Percentiles rank a stretch among this genome's conserved stretches.
Conservation (phyloP, 768 basidiomycete species). For the Phaffia australis region DNA sequence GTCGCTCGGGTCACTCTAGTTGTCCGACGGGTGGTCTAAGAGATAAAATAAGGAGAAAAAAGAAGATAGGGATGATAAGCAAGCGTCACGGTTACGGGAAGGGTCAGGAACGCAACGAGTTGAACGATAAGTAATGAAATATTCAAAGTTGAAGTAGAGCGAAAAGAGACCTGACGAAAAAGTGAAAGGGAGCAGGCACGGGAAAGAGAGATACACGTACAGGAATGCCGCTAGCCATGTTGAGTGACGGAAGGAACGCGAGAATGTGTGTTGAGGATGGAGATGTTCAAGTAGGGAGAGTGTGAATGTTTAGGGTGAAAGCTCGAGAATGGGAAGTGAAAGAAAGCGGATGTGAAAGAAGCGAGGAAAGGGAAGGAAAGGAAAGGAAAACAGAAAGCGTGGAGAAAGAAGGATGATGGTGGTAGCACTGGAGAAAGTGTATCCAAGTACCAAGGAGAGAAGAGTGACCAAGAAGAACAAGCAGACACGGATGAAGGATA, state of each 20-base stretch:
- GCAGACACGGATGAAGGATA: neutral
- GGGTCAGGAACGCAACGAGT: no score
- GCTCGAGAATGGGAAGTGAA: neutral
- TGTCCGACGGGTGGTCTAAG: constrained; percentile 17
- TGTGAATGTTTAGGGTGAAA: neutral
- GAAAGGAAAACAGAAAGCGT: neutral
- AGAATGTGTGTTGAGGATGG: neutral
- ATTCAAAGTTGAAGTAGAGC: neutral
- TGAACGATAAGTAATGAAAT: neutral
- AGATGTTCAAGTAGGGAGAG: constrained; percentile 1
- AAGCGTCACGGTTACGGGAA: neutral
- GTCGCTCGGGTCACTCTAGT: constrained; percentile 22
- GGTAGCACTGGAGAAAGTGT: neutral
- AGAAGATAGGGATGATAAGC: neutral
- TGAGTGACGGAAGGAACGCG: neutral
- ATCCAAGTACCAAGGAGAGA: neutral
- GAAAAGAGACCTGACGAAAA: neutral
- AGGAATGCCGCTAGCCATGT: constrained; percentile 26
- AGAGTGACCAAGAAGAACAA: neutral
- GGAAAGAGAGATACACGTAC: constrained; percentile 4
- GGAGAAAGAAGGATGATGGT: neutral
- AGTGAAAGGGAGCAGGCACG: neutral
- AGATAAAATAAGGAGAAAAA: neutral
- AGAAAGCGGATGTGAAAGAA: neutral
- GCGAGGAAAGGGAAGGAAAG: neutral